These are phyloP conservation scores for Chrysopogon serrulatus DNA, from an alignment of 176 grass and related monocot species.

Conservation along the genomic window DNA sequence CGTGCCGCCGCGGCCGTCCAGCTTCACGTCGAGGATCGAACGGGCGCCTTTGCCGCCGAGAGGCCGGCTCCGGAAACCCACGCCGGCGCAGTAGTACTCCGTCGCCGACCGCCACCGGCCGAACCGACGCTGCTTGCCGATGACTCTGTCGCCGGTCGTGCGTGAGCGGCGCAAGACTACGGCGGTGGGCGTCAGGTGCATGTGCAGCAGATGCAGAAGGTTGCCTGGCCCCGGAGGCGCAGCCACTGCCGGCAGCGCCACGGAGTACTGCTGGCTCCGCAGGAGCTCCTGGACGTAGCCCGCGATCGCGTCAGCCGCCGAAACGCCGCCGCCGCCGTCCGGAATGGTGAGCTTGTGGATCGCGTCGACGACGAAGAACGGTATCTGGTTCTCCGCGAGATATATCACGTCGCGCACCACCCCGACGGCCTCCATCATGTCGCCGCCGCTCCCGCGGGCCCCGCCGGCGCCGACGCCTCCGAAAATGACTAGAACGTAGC, in stretches of 20 bases:
- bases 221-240: neutral
- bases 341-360: neutral
- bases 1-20: neutral
- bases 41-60: neutral
- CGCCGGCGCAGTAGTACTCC: neutral
- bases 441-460: neutral
- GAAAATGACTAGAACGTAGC: neutral
- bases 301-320: neutral
- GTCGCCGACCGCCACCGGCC: constrained; percentile 16
- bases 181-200: neutral
- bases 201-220: constrained; percentile 11
- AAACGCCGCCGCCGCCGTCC: neutral
- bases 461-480: neutral
- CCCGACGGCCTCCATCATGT: neutral
- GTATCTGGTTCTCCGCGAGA: constrained; percentile 1
- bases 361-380: neutral
- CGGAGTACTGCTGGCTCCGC: neutral
- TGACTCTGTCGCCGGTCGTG: neutral
- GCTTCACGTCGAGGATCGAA: neutral
- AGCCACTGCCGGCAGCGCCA: neutral
- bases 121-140: neutral
- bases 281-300: neutral
- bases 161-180: too few relatives aligned
- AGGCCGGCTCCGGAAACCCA: neutral
- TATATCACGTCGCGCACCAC: constrained; percentile 17